Conservation (phyloP, 2,329 filamentous ascomycete genomes). For the Albifimbria verrucaria region DNA sequence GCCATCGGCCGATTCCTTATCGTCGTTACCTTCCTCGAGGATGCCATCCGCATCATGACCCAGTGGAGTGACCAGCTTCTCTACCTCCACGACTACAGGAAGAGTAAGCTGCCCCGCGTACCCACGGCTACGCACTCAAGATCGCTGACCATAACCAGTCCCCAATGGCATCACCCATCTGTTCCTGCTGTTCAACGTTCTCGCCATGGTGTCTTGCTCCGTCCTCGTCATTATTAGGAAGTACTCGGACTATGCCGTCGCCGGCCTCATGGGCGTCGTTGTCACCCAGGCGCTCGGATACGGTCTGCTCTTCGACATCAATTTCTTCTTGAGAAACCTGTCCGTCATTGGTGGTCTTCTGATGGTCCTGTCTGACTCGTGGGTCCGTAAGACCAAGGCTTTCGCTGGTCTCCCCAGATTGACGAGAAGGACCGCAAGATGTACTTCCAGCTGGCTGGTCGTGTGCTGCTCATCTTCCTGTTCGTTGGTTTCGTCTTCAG, state of each 20-base stretch:
- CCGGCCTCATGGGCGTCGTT: constrained; percentile 85
- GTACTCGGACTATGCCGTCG: constrained; percentile 89
- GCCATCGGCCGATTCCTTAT: constrained; percentile 96
- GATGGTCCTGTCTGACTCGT: constrained; percentile 97
- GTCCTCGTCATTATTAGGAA: constrained; percentile 85
- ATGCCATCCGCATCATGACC: constrained; percentile 91
- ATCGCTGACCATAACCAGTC: constrained; percentile 51
- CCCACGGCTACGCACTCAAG: too few species aligned
- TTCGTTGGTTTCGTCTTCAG: constrained; percentile 97
- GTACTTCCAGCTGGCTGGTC: constrained; percentile 98
- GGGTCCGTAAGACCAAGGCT: constrained; percentile 96
- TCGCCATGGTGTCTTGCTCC: constrained; percentile 83
- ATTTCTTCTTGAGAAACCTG: constrained; percentile 99
- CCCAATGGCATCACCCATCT: constrained; percentile 84
- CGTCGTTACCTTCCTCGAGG: constrained; percentile 96
- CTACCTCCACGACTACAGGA: constrained; percentile 88
- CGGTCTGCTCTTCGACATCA: constrained; percentile 96
- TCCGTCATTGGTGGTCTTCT: constrained; percentile 95
- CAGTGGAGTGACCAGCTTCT: constrained; percentile 95
- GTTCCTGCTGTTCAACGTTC: constrained; percentile 86
- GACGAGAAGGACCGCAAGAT: constrained; percentile 99
- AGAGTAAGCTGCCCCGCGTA: constrained; percentile 87
- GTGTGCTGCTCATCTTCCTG: constrained; percentile 94
- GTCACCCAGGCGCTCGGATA: constrained; percentile 93
- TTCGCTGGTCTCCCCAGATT: constrained; percentile 87